Evolutionary conservation across 2,329 filamentous ascomycete genomes (phyloP), one percentile per base, ranked within the genome.

Genomic region (Thelonectria rubi): DNA sequence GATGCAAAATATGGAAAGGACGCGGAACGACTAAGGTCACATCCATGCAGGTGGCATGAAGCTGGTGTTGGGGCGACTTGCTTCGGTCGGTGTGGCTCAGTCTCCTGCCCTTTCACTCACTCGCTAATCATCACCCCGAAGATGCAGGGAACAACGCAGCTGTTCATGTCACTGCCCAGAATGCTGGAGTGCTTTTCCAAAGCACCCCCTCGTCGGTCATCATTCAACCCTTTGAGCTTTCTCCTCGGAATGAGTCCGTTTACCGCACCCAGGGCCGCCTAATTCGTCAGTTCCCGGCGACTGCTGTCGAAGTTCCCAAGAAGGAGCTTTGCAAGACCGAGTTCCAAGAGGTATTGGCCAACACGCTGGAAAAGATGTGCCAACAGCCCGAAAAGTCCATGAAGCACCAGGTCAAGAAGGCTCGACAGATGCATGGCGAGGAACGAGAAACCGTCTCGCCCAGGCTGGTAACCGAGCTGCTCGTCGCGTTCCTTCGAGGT

Each of bases 401-500:
- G 12, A 37, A 15, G 15, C 34, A 37, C 3, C 34, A 15, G 12
- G 12, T 37, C 11, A 17, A 12, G 3, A 87, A 86, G 56, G 79
- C 78, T 1, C 52, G 70, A 0, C 46, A 73, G 1, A 4, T 61
- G 0, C 69, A 77, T 7, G 65, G 69, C 1, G 84, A 88, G 60
- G 71, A 70, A 0, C 77, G 84, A 3, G 83, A 88, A 17, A 83
- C 83, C 0, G 73, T 69, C 0, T 55, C 84, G 55, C 86, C 86
- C 0, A 75, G 71, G 2, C 74, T 87, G 12, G 77, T 88, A 0
- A 87, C 83, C 0, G 81, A 87, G 42, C 76, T 84, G 8, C 74
- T 81, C 4, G 50, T 65, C 0, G 76, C 77, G 0, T 73, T 84
- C 3, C 64, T 86, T 2, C 71, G 73, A 12, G 74, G 78, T 5